Percentiles rank a stretch among this genome's conserved stretches.
Evolutionary conservation across 1,139 yeast genomes (phyloP).

Genomic region (Blastobotrys indianensis): DNA sequence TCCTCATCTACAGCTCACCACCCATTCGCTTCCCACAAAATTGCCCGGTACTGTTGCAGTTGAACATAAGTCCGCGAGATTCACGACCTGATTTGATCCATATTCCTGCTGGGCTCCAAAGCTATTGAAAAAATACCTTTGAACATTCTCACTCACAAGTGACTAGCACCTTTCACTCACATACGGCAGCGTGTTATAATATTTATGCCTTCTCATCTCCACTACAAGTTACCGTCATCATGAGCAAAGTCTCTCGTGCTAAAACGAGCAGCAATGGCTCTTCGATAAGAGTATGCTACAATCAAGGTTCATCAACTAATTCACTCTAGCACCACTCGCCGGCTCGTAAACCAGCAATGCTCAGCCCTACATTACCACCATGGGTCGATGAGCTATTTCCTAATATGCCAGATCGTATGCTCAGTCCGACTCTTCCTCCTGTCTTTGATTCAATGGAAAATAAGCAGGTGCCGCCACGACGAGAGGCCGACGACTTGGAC

Average conservation of each 20-base stretch:
- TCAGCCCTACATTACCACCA: slow-evolving; percentile 34
- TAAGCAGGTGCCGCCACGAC: slow-evolving; percentile 1
- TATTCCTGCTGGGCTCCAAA: no score
- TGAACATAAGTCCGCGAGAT: no score
- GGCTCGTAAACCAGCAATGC: slow-evolving; percentile 31
- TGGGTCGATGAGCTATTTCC: slow-evolving; percentile 24
- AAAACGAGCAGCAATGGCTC: slow-evolving; percentile 2
- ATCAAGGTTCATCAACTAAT: neutral
- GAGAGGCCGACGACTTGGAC: no score
- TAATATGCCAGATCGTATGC: slow-evolving; percentile 26
- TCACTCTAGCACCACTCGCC: neutral
- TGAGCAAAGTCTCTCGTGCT: slow-evolving; percentile 2
- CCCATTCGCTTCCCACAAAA: no score
- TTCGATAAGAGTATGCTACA: neutral
- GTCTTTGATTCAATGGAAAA: slow-evolving; percentile 19
- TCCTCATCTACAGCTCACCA: no score
- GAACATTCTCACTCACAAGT: no score
- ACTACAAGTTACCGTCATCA: neutral
- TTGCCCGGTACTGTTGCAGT: no score
- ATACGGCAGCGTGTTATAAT: no score
- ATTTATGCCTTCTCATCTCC: no score
- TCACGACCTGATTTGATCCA: no score
- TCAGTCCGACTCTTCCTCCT: slow-evolving; percentile 33
- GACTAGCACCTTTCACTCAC: no score
- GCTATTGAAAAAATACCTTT: no score